Base-by-base conservation (phyloP, 2,329 filamentous ascomycete species). In the Cercospora sp. region DNA sequence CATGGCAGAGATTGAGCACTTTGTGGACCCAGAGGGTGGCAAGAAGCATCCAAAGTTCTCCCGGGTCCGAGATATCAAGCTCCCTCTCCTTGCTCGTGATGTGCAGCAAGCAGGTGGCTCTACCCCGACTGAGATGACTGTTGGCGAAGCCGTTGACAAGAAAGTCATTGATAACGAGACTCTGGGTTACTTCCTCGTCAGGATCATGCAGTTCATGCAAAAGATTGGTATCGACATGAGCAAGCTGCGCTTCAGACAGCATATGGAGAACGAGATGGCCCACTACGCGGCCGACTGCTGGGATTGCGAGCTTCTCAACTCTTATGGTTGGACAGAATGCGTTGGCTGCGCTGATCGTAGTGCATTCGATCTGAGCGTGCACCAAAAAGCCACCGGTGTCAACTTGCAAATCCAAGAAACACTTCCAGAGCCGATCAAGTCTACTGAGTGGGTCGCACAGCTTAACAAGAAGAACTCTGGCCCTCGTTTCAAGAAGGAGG, bases 1-100 rank as follows among this genome's bases (percentile, higher is more conserved):
- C 75, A 98, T 99, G 95, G 95, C 94, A 26, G 95, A 99, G 82
- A 97, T 99, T 75, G 95, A 99, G 84, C 95, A 99, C 81, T 99
- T 92, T 78, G 95, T 99, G 73, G 95, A 99, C 77, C 95, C 95
- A 10, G 86, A 95, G 77, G 89, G 93, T 78, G 93, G 93, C 82
- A 99, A 99, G 88, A 96, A 95, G 83, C 95, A 99, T 80, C 82
- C 86, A 63, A 91, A 94, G 66, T 99, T 99, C 82, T 82, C 88
- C 57, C 92, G 97, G 76, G 90, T 99, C 68, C 90, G 92, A 77
- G 84, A 97, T 74, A 82, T 95, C 58, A 90, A 97, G 83, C 86
- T 99, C 67, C 88, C 90, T 64, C 88, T 99, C 28, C 87, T 99
- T 58, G 91, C 95, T 79, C 90, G 92, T 57, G 84, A 95, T 40